phyloP scores from a whole-genome alignment of 2,329 filamentous ascomycete species.

The Calonectria pauciramosa region DNA sequence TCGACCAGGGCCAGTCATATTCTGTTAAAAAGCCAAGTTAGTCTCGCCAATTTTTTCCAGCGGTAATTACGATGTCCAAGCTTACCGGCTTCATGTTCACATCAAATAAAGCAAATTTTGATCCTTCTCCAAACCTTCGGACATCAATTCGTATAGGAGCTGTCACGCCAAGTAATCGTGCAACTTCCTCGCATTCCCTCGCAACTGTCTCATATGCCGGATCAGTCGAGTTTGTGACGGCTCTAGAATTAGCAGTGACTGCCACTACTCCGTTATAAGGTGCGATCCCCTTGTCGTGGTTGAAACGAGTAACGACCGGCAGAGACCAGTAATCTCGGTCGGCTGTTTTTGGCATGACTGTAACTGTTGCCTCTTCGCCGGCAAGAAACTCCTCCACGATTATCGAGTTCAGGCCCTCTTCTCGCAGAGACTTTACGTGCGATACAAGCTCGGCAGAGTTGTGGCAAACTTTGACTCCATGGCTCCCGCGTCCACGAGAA shows the following conservation, averaged over 20 bases:
- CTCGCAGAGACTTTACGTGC: slow-evolving; percentile 22
- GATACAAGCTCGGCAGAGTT: slow-evolving; percentile 25
- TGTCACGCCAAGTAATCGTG: slow-evolving; percentile 54
- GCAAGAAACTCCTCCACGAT: slow-evolving; percentile 63
- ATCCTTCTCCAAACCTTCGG: slow-evolving; percentile 51
- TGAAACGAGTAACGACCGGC: slow-evolving; percentile 45
- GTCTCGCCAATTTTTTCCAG: background rate
- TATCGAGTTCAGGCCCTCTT: slow-evolving; percentile 19
- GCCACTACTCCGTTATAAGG: slow-evolving; percentile 40
- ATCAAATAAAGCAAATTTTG: slow-evolving; percentile 62
- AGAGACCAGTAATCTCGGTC: slow-evolving; percentile 56
- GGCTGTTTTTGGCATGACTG: slow-evolving; percentile 62
- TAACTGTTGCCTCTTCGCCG: slow-evolving; percentile 65
- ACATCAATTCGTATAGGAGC: slow-evolving; percentile 63
- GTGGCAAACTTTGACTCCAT: slow-evolving; percentile 36
- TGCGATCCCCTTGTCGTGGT: slow-evolving; percentile 33
- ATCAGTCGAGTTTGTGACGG: slow-evolving; percentile 47
- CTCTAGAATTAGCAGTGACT: slow-evolving; percentile 56
- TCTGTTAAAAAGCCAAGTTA: slow-evolving; percentile 29
- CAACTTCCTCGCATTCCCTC: slow-evolving; percentile 57
- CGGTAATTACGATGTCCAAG: slow-evolving; percentile 10
- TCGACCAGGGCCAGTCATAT: slow-evolving; percentile 35
- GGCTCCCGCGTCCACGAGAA: slow-evolving; percentile 36
- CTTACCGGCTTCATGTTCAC: slow-evolving; percentile 66
- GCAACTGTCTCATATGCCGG: slow-evolving; percentile 44